A percentile compares a stretch with the other conserved stretches of the same genome.
Evolutionary conservation across 2,329 filamentous ascomycete genomes (phyloP).

Genomic region (Colletotrichum sidae): DNA sequence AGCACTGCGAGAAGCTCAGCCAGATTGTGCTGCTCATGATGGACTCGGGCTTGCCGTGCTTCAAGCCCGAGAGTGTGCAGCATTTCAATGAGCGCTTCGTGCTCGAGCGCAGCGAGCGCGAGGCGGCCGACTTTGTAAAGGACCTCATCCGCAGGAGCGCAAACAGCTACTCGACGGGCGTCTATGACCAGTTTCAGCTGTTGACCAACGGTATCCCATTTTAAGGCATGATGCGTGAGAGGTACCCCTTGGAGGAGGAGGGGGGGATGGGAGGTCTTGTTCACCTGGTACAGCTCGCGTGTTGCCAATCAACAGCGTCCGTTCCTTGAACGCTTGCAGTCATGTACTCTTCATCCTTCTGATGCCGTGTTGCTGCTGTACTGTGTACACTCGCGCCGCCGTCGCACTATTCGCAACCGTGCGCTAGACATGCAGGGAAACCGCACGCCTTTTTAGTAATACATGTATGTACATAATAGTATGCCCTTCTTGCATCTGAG

Average conservation of each 20-base stretch:
- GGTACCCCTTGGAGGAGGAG: not conserved
- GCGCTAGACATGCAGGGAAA: not conserved
- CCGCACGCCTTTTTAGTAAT: not conserved
- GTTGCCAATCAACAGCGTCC: not conserved
- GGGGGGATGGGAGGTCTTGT: not conserved
- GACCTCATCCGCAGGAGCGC: slow-evolving; percentile 91
- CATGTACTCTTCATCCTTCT: not conserved
- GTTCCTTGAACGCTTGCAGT: not conserved
- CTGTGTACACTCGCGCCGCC: slow-evolving; percentile 6
- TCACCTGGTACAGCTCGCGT: not conserved
- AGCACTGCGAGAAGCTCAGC: slow-evolving; percentile 87
- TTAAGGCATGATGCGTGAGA: slow-evolving; percentile 52
- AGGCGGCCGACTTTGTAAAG: slow-evolving; percentile 94
- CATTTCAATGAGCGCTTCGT: slow-evolving; percentile 96
- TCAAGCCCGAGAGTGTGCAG: slow-evolving; percentile 94
- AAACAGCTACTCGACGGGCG: slow-evolving; percentile 88
- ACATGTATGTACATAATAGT: not conserved
- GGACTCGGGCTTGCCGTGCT: slow-evolving; percentile 94
- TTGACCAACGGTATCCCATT: slow-evolving; percentile 98
- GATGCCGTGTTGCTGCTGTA: slow-evolving; percentile 13
- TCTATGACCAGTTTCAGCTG: slow-evolving; percentile 98
- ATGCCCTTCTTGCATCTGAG: not conserved
- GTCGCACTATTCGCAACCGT: not conserved
- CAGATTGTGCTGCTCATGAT: slow-evolving; percentile 96
- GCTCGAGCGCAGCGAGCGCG: slow-evolving; percentile 88